Evolutionary conservation across 2,329 filamentous ascomycete species (phyloP).

Genomic region (Monosporascus cannonballus): DNA sequence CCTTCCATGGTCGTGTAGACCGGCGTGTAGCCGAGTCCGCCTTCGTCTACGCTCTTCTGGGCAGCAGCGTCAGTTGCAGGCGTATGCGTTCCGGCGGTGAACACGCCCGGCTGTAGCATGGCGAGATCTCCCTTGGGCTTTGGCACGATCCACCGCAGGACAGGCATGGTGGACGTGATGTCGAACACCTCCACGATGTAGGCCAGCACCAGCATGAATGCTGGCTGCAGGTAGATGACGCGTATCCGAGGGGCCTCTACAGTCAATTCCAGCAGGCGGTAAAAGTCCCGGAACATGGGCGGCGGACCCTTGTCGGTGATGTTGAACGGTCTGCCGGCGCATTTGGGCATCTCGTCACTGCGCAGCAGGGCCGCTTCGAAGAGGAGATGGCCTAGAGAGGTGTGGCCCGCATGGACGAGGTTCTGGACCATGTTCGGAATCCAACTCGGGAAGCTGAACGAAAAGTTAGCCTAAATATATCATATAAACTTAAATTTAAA

Average conservation of each 20-base stretch:
- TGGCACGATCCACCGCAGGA: constrained; percentile 25
- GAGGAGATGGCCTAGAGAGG: constrained; percentile 46
- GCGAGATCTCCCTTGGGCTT: constrained; percentile 29
- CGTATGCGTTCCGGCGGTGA: constrained; percentile 30
- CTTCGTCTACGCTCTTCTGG: constrained; percentile 29
- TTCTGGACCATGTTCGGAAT: constrained; percentile 39
- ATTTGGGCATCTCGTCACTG: constrained; percentile 23
- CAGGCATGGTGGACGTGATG: constrained; percentile 19
- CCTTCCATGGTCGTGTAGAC: constrained; percentile 35
- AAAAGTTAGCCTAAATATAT: constrained; percentile 24
- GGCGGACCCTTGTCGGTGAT: constrained; percentile 46
- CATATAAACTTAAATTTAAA: not conserved
- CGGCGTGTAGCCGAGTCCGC: constrained; percentile 35
- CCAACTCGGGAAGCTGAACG: constrained; percentile 33
- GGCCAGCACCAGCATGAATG: constrained; percentile 30
- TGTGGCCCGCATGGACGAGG: constrained; percentile 45
- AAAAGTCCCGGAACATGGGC: constrained; percentile 33
- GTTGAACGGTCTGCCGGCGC: constrained; percentile 41
- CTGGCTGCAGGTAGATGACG: constrained; percentile 27
- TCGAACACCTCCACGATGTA: constrained; percentile 32
- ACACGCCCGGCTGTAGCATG: constrained; percentile 34
- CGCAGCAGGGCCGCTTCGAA: constrained; percentile 45
- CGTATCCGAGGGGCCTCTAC: constrained; percentile 24
- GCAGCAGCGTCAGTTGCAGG: constrained; percentile 33
- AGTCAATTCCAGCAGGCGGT: constrained; percentile 25